Evolutionary conservation across 1,284 basidiomycete genomes (phyloP).

Genomic region (Austroboletus olivaceoglutinosus): DNA sequence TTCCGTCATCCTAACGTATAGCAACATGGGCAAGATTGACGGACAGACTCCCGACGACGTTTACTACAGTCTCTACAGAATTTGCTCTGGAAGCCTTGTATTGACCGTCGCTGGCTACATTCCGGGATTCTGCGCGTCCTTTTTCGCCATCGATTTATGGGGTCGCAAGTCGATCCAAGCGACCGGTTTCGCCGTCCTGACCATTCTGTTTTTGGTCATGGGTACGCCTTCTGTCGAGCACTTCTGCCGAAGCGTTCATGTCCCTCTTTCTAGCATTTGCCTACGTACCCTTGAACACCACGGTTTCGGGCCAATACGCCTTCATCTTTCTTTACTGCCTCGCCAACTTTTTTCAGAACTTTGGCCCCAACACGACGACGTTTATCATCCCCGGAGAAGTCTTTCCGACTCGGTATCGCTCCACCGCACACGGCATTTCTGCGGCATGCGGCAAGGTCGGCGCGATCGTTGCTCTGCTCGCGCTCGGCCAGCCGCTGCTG

Average conservation of each 20-base stretch:
- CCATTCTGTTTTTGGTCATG: constrained; percentile 51
- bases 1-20: constrained; percentile 40
- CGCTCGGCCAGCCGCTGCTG: constrained; percentile 42
- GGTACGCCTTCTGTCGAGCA: constrained; percentile 31
- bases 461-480: constrained; percentile 66
- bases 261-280: constrained; percentile 45
- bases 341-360: constrained; percentile 55
- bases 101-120: constrained; percentile 50
- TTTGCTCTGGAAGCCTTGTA: constrained; percentile 42
- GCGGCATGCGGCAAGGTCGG: constrained; percentile 69
- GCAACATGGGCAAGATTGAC: constrained; percentile 28
- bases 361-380: constrained; percentile 74
- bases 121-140: constrained; percentile 51
- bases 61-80: constrained; percentile 33
- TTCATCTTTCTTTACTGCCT: constrained; percentile 67
- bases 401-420: constrained; percentile 74
- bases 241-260: neutral
- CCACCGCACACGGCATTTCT: constrained; percentile 70
- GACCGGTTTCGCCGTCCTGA: constrained; percentile 59
- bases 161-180: constrained; percentile 55
- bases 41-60: constrained; percentile 19
- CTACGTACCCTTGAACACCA: constrained; percentile 52
- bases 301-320: constrained; percentile 37
- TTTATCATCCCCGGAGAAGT: constrained; percentile 69
- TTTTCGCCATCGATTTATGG: constrained; percentile 50